Percentiles rank a stretch among this genome's conserved stretches.
Evolutionary conservation across 2,329 filamentous ascomycete species (phyloP).

Genomic region (Penicillium sp.): DNA sequence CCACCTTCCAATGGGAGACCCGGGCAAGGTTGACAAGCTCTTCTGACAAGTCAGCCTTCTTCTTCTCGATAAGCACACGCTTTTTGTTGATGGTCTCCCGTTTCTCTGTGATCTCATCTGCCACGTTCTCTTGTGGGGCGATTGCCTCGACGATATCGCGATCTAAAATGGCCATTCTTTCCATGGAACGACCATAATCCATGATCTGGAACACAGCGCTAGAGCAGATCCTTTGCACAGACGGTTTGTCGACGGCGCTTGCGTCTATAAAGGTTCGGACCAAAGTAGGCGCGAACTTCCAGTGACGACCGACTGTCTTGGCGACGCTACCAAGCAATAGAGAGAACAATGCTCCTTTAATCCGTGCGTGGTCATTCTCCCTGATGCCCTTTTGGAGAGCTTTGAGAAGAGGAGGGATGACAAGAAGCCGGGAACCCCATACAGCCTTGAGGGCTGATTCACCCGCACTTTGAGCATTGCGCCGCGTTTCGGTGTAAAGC

Average conservation of each 20-base stretch:
- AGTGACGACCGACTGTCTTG: constrained; percentile 81
- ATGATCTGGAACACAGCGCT: constrained; percentile 76
- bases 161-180: constrained; percentile 76
- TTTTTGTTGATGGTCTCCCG: constrained; percentile 67
- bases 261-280: constrained; percentile 85
- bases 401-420: constrained; percentile 81
- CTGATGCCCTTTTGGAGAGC: constrained; percentile 70
- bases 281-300: constrained; percentile 86
- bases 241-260: constrained; percentile 82
- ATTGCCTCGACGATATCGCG: constrained; percentile 62
- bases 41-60: constrained; percentile 69
- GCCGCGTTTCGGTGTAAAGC: constrained; percentile 87
- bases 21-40: constrained; percentile 71
- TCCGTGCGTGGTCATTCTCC: constrained; percentile 73
- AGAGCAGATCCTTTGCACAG: constrained; percentile 79
- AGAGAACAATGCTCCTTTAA: constrained; percentile 90
- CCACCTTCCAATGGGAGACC: constrained; percentile 91
- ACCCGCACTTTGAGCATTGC: constrained; percentile 80
- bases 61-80: constrained; percentile 66
- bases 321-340: constrained; percentile 79
- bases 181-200: constrained; percentile 82
- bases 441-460: constrained; percentile 90
- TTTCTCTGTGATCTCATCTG: constrained; percentile 44
- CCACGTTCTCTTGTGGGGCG: constrained; percentile 55
- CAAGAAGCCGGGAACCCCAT: constrained; percentile 74